Percentiles rank a stretch among this genome's conserved stretches.
Conservation (phyloP, 1,139 yeast species). For the Yamadazyma aaseri region DNA sequence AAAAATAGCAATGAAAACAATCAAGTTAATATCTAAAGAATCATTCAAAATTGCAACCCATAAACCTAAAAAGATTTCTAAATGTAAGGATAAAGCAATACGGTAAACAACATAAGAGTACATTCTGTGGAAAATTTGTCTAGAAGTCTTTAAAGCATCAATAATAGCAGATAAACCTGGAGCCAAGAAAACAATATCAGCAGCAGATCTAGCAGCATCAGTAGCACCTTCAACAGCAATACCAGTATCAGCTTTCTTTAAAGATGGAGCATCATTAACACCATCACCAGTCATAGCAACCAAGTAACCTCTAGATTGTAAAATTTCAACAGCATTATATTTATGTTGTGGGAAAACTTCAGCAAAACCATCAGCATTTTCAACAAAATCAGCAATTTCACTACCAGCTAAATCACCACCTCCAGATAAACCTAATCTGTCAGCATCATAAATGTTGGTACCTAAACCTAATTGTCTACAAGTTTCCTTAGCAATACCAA, state of each 20-base stretch:
- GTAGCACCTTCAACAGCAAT: constrained; percentile 97
- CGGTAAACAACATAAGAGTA: constrained; percentile 95
- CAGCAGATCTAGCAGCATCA: constrained; percentile 95
- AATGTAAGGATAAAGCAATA: constrained; percentile 89
- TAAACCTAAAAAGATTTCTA: constrained; percentile 88
- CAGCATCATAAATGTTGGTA: constrained; percentile 96
- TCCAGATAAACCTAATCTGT: constrained; percentile 94
- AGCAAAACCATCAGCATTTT: constrained; percentile 96
- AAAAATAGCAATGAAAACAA: constrained; percentile 92
- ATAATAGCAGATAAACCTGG: constrained; percentile 95
- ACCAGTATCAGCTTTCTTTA: constrained; percentile 96
- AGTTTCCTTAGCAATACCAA: constrained; percentile 98
- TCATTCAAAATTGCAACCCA: constrained; percentile 91
- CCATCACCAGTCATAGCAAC: constrained; percentile 99
- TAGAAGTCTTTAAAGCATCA: constrained; percentile 90
- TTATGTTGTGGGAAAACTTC: constrained; percentile 97
- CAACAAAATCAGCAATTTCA: constrained; percentile 93
- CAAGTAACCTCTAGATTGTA: constrained; percentile 89
- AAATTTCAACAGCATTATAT: constrained; percentile 86
- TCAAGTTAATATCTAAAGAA: constrained; percentile 79
- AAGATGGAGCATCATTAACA: constrained; percentile 95
- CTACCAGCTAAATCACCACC: constrained; percentile 97
- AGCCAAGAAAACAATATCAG: constrained; percentile 93
- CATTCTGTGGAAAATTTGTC: constrained; percentile 99
- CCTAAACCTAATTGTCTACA: constrained; percentile 97